Evolutionary conservation across 257 asterid species (phyloP).

Genomic region (Capsicum pubescens): DNA sequence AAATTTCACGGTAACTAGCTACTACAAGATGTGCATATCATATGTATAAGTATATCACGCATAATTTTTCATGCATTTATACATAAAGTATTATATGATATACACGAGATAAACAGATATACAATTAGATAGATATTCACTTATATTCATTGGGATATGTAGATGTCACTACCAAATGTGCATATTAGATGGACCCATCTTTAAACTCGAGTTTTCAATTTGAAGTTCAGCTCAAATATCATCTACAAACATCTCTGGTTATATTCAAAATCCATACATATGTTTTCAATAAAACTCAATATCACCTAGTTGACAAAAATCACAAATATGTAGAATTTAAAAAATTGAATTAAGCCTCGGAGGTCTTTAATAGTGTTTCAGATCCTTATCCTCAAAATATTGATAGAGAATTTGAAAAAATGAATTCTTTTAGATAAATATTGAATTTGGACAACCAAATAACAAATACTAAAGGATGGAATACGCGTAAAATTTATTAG

Average conservation of each 20-base stretch:
- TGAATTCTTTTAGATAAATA: no score
- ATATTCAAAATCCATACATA: neutral
- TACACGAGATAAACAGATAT: neutral
- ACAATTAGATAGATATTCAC: neutral
- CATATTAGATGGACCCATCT: neutral
- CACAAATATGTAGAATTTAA: no score
- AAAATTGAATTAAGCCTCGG: no score
- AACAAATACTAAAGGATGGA: no score
- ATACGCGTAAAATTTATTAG: no score
- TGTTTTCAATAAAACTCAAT: neutral
- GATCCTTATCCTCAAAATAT: neutral
- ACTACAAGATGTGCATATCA: neutral
- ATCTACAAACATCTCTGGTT: neutral
- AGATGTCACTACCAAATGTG: neutral
- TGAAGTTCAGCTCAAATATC: neutral
- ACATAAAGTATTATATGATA: neutral
- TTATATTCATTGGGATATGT: neutral
- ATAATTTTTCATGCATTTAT: neutral
- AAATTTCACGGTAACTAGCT: neutral
- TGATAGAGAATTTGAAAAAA: no score
- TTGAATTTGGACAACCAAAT: no score
- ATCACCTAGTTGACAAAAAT: neutral
- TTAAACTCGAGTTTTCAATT: neutral
- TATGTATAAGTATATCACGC: neutral
- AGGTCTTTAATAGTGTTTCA: no score